phyloP scores from a whole-genome alignment of 257 asterid species.

The Lavandula angustifolia region DNA sequence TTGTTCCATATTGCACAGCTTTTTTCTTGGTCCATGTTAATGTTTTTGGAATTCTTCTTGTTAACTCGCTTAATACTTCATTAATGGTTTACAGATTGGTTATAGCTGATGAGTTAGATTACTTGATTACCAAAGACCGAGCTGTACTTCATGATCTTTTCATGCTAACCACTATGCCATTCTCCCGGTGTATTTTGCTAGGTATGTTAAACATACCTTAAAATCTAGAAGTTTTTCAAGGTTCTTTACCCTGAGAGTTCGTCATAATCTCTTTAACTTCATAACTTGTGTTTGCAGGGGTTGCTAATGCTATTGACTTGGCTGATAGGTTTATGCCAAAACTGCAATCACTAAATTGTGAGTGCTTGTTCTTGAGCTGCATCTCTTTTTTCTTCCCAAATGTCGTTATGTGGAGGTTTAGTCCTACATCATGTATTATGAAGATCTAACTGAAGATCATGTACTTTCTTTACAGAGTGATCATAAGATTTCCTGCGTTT shows the following conservation, averaged over 20 bases:
- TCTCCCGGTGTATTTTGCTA: slow-evolving; percentile 84
- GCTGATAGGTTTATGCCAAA: slow-evolving; percentile 96
- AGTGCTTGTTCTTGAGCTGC: slow-evolving; percentile 41
- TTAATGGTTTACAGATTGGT: slow-evolving; percentile 57
- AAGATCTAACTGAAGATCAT: background rate
- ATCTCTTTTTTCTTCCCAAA: background rate
- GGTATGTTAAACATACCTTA: slow-evolving; percentile 45
- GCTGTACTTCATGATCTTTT: slow-evolving; percentile 89
- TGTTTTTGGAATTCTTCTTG: background rate
- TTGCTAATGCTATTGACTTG: slow-evolving; percentile 94
- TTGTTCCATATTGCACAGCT: slow-evolving; percentile 15
- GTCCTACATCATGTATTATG: background rate
- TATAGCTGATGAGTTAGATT: slow-evolving; percentile 95
- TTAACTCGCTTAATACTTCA: background rate
- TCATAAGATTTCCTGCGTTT: slow-evolving; percentile 20
- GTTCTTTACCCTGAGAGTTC: slow-evolving; percentile 17
- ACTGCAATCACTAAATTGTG: slow-evolving; percentile 79
- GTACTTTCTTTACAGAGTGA: background rate
- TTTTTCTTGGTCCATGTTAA: background rate
- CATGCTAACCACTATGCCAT: slow-evolving; percentile 86
- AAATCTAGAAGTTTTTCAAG: slow-evolving; percentile 20
- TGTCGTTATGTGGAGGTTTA: background rate
- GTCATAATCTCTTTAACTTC: slow-evolving; percentile 33
- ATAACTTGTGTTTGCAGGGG: slow-evolving; percentile 55
- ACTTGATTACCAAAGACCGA: slow-evolving; percentile 82